phyloP scores from a whole-genome alignment of 306 rosid genomes.

The Quercus bicolor region DNA sequence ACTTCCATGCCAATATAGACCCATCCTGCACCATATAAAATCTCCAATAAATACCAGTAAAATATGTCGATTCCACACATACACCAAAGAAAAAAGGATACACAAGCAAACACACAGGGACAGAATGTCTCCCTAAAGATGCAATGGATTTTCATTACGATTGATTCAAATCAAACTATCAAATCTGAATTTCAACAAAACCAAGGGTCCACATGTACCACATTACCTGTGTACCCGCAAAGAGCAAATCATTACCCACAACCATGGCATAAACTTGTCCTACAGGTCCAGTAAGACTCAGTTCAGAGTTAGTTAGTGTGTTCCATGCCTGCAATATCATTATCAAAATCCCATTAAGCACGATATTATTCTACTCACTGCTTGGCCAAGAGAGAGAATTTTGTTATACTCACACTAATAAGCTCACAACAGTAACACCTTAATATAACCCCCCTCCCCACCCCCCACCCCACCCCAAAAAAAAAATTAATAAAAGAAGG shows the following conservation, averaged over 20 bases:
- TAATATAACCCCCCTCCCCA: background rate
- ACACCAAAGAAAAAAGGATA: too few species aligned
- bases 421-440: background rate
- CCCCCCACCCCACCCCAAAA: too few species aligned
- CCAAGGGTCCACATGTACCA: background rate
- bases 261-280: slow-evolving; percentile 92
- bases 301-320: slow-evolving; percentile 61
- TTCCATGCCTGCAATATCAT: slow-evolving; percentile 81
- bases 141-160: background rate
- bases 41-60: slow-evolving; percentile 19
- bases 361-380: background rate
- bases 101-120: background rate
- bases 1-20: slow-evolving; percentile 85
- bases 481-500: background rate
- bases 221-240: slow-evolving; percentile 95
- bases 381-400: background rate
- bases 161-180: background rate
- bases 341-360: slow-evolving; percentile 19
- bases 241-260: slow-evolving; percentile 79
- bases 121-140: background rate
- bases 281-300: slow-evolving; percentile 84
- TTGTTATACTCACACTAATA: background rate
- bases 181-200: background rate
- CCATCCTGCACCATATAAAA: slow-evolving; percentile 64
- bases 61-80: background rate